Evolutionary conservation across 2,329 filamentous ascomycete species (phyloP).

Genomic region (Xylaria sp.): DNA sequence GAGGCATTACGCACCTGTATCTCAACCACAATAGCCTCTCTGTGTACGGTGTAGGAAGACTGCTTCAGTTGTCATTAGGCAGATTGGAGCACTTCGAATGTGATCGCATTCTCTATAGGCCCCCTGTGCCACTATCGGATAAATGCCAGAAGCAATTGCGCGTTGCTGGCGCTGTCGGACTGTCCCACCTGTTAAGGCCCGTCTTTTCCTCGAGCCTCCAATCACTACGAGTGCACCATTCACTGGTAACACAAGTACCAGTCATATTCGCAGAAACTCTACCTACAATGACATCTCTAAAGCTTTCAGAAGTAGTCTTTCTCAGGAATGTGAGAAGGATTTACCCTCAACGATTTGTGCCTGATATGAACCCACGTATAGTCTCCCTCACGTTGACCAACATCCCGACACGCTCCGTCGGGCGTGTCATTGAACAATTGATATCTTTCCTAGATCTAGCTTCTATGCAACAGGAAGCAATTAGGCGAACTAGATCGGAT

Average conservation of each 20-base stretch:
- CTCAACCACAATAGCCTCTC: constrained; percentile 58
- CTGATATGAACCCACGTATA: constrained; percentile 63
- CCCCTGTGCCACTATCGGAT: constrained; percentile 14
- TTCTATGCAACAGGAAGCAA: constrained; percentile 55
- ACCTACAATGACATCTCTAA: constrained; percentile 44
- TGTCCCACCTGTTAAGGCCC: constrained; percentile 56
- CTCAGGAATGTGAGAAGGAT: constrained; percentile 50
- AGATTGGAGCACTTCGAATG: constrained; percentile 60
- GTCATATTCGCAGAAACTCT: constrained; percentile 49
- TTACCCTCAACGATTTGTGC: constrained; percentile 56
- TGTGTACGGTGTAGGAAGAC: constrained; percentile 46
- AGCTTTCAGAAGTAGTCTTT: constrained; percentile 53
- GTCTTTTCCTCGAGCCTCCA: constrained; percentile 60
- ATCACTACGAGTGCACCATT: constrained; percentile 63
- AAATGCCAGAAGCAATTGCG: constrained; percentile 41
- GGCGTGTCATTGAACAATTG: constrained; percentile 56
- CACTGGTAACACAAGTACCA: constrained; percentile 61
- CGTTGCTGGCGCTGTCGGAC: constrained; percentile 52
- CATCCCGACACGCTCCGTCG: constrained; percentile 60
- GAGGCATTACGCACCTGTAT: constrained; percentile 59
- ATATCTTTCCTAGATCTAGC: constrained; percentile 53
- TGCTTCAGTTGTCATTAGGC: constrained; percentile 52
- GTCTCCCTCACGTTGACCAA: constrained; percentile 58
- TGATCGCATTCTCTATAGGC: constrained; percentile 47
- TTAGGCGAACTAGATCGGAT: constrained; percentile 42